phyloP scores from a whole-genome alignment of 169 alveolate genomes.

The Cryptosporidium baileyi region DNA sequence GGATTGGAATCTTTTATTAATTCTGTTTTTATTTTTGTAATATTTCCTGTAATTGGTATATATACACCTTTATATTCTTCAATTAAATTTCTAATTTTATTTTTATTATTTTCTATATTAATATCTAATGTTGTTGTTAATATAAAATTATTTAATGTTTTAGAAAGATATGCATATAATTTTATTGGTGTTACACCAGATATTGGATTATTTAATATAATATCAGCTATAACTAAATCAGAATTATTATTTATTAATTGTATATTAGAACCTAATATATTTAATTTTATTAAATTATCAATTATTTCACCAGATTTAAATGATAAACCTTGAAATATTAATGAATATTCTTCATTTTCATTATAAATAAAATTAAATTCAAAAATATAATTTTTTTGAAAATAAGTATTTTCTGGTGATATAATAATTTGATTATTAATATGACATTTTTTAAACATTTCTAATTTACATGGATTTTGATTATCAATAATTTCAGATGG shows the following conservation, averaged over 20 bases:
- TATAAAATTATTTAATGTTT: neutral
- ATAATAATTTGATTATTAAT: constrained; percentile 7
- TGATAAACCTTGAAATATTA: neutral
- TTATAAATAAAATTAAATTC: constrained; percentile 7
- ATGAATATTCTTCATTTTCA: neutral
- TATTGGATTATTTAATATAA: neutral
- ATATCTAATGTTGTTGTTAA: constrained; percentile 6
- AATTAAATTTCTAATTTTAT: neutral
- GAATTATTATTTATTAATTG: neutral
- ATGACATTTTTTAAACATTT: constrained; percentile 26
- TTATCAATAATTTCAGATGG: neutral
- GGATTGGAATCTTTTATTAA: neutral
- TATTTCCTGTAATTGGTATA: neutral
- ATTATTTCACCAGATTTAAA: neutral
- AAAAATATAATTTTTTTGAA: neutral
- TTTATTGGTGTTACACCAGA: neutral
- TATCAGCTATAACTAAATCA: constrained; percentile 41
- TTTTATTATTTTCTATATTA: neutral
- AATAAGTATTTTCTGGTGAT: constrained; percentile 7
- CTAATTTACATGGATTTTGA: constrained; percentile 1
- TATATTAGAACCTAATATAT: constrained; percentile 2
- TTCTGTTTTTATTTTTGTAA: neutral
- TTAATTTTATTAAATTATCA: neutral
- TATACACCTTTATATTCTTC: constrained; percentile 37
- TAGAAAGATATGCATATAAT: neutral